These are phyloP conservation scores for Trapa incisa DNA, from an alignment of 345 rosid genomes.

Conservation along the genomic window DNA sequence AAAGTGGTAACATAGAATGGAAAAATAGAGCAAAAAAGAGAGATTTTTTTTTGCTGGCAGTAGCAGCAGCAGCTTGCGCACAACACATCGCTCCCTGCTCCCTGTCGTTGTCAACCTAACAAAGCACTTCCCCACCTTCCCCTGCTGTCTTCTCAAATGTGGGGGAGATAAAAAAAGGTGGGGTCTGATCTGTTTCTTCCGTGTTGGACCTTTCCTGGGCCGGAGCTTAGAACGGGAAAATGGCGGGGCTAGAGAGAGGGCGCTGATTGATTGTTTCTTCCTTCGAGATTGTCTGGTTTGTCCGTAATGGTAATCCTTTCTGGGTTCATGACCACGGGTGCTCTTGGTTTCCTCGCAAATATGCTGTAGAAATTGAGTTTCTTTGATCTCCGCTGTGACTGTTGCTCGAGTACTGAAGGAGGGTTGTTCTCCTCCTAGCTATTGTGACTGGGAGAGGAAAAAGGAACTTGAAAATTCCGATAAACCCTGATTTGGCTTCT, in stretches of 20 bases:
- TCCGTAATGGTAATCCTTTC: no score
- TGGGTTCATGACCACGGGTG: not conserved
- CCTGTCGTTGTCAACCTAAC: not conserved
- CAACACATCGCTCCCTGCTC: not conserved
- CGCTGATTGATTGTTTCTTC: no score
- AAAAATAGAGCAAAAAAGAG: not conserved
- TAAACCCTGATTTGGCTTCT: not conserved
- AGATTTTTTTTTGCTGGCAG: not conserved
- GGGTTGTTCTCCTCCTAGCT: not conserved
- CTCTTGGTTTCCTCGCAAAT: not conserved
- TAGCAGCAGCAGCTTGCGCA: not conserved
- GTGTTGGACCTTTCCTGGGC: conserved; percentile 2
- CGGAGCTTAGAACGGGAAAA: not conserved
- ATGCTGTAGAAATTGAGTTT: not conserved
- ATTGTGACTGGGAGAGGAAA: not conserved
- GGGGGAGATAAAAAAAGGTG: not conserved
- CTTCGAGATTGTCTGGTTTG: not conserved
- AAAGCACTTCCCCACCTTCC: not conserved
- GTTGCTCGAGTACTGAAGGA: not conserved
- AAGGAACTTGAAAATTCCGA: not conserved
- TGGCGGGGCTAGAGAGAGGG: no score
- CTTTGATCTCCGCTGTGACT: not conserved
- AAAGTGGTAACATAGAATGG: not conserved
- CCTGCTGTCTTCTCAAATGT: conserved; percentile 1
- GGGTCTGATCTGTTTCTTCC: conserved; percentile 1